Evolutionary conservation across 352 stramenopile genomes (phyloP), one percentile per base, ranked within the genome.

Genomic region (Thalassiosira exigua): DNA sequence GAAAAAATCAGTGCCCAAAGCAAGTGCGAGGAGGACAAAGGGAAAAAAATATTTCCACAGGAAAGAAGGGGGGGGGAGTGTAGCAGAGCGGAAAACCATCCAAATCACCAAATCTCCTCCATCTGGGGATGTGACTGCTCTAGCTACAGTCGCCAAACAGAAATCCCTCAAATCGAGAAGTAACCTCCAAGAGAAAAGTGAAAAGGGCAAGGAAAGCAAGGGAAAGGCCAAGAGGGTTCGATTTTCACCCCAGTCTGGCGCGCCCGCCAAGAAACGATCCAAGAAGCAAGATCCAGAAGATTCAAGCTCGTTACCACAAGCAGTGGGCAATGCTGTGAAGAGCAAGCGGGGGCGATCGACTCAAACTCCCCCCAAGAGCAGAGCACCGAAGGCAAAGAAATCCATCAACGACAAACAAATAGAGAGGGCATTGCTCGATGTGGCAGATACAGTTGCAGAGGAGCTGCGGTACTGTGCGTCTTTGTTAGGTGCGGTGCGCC

Each of bases 401-500:
- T n/a, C n/a, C 21, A 22, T 14, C 24, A 21, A 58, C 33, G 39
- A 54, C 56, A 17, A 42, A 44, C 32, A 68, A 57, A 56, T 69
- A 22, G 21, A 57, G 48, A 57, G 48, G 41, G 39, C 42, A 19
- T 30, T 71, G 30, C 51, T 19, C 42, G 48, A 30, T 51, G 64
- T 73, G 19, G 30, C 56, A 22, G 51, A 62, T 46, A 46, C 2
- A 29, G 51, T 73, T 57, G 64, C 51, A 26, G 52, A 57, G 41
- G 64, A 65, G 22, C 53, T 73, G 27, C 32, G 7, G 11, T 44
- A 65, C 36, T 73, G 64, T 46, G 51, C 64, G 24, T 73, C 54
- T 19, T 3, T 73, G 3, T 57, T 64, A 44, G 19, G 22, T 17
- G 36, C 19, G 27, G 30, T 42, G 19, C 22, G 17, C 41, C 36